Evolutionary conservation across 2,329 filamentous ascomycete genomes (phyloP).

Genomic region (Botryotinia calthae): DNA sequence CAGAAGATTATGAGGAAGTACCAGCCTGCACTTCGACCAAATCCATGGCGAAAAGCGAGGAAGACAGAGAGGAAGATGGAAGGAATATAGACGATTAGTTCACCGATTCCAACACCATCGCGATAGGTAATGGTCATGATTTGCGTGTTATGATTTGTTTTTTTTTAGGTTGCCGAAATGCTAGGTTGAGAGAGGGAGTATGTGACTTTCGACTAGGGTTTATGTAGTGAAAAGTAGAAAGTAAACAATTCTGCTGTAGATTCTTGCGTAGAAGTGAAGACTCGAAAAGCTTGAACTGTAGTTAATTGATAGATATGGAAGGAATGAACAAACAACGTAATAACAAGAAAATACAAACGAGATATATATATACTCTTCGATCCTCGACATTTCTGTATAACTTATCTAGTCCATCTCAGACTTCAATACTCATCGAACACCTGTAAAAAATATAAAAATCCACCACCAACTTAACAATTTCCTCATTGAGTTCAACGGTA

Average conservation of each 20-base stretch:
- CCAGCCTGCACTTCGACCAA: conserved; percentile 50
- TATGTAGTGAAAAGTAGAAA: not conserved
- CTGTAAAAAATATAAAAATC: not conserved
- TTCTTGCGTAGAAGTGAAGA: not conserved
- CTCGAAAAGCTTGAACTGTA: not conserved
- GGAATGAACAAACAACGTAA: not conserved
- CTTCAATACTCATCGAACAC: not conserved
- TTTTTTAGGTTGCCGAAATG: not conserved
- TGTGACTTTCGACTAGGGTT: not conserved
- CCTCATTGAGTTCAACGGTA: not conserved
- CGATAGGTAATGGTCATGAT: conserved; percentile 38
- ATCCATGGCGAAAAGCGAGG: conserved; percentile 46
- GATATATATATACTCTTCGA: conserved; percentile 11
- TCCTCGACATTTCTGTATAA: not conserved
- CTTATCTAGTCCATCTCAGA: not conserved
- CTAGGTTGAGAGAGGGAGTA: not conserved
- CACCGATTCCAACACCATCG: conserved; percentile 43
- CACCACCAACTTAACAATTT: not conserved
- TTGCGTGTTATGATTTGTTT: not conserved
- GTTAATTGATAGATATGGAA: not conserved
- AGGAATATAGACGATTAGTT: conserved; percentile 44
- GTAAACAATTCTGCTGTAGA: not conserved
- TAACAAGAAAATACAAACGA: not conserved
- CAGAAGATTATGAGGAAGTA: conserved; percentile 53
- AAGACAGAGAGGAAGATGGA: conserved; percentile 40